A percentile compares a stretch with the other conserved stretches of the same genome.
phyloP scores from a whole-genome alignment of 768 basidiomycete genomes.

The Boletellus ananiceps region DNA sequence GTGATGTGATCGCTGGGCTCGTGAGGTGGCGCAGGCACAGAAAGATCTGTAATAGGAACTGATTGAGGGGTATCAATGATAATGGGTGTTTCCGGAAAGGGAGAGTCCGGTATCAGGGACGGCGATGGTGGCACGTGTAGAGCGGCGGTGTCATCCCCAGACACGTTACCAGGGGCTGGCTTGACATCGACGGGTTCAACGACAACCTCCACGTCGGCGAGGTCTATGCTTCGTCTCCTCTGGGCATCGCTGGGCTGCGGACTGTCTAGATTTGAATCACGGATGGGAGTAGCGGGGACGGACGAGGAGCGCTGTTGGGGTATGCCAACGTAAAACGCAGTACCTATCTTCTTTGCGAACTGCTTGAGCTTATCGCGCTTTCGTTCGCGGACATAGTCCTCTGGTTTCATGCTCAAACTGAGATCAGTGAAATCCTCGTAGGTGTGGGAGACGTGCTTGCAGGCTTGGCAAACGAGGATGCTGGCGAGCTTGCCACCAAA shows the following conservation, averaged over 20 bases:
- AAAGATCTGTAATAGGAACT: constrained; percentile 4
- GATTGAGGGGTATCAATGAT: constrained; percentile 2
- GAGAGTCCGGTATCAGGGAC: constrained; percentile 5
- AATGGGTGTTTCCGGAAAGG: constrained; percentile 15
- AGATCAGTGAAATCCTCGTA: constrained; percentile 91
- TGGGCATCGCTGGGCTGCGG: constrained; percentile 20
- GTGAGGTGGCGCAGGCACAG: background rate
- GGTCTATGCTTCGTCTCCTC: constrained; percentile 31
- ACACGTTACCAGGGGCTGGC: background rate
- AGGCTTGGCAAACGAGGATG: constrained; percentile 90
- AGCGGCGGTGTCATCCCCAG: background rate
- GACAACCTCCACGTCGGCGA: constrained; percentile 34
- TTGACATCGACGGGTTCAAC: constrained; percentile 2
- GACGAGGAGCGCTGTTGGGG: constrained; percentile 52
- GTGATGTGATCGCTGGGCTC: constrained; percentile 33
- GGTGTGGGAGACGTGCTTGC: constrained; percentile 83
- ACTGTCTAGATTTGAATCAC: constrained; percentile 30
- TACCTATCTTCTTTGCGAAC: constrained; percentile 57
- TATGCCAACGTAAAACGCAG: constrained; percentile 20
- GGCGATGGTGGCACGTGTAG: constrained; percentile 2
- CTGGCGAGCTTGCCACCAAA: constrained; percentile 88
- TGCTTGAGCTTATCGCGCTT: constrained; percentile 77
- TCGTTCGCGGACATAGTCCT: constrained; percentile 66
- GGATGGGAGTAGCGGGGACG: constrained; percentile 45
- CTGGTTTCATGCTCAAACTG: constrained; percentile 81